Percentiles rank a stretch among this genome's conserved stretches.
These are phyloP conservation scores for Tetradesmus lagerheimii DNA, from an alignment of 139 green algal genomes.

Conservation along the genomic window DNA sequence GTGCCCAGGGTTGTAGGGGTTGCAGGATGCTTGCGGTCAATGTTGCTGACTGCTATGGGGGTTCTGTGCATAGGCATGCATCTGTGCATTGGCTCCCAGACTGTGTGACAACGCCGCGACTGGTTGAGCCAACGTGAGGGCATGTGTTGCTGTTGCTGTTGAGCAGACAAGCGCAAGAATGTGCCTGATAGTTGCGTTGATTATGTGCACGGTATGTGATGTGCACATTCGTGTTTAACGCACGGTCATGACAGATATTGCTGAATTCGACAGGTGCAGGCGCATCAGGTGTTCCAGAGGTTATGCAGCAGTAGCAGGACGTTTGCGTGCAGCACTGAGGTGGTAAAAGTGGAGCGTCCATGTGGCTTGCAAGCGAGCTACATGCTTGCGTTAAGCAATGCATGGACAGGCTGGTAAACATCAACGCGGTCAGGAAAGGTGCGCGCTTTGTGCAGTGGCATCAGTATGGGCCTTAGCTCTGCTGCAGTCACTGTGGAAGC, in stretches of 20 bases:
- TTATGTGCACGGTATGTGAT: neutral
- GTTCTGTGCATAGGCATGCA: neutral
- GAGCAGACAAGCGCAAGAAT: neutral
- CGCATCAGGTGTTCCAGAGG: too few species aligned
- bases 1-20: neutral
- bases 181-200: neutral
- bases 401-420: too few species aligned
- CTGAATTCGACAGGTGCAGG: too few species aligned
- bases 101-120: neutral
- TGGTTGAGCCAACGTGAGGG: neutral
- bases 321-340: too few species aligned
- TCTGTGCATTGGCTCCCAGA: neutral
- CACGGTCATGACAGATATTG: too few species aligned
- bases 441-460: neutral
- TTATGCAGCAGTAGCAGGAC: too few species aligned
- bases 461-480: neutral
- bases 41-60: neutral
- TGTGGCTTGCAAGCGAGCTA: too few species aligned
- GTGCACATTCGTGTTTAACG: too few species aligned
- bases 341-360: too few species aligned
- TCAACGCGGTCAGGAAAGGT: too few species aligned
- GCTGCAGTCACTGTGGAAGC: neutral
- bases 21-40: neutral
- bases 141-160: neutral
- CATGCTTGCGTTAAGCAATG: too few species aligned